Conservation (phyloP, 2,329 filamentous ascomycete genomes). For the Alternaria postmessia region DNA sequence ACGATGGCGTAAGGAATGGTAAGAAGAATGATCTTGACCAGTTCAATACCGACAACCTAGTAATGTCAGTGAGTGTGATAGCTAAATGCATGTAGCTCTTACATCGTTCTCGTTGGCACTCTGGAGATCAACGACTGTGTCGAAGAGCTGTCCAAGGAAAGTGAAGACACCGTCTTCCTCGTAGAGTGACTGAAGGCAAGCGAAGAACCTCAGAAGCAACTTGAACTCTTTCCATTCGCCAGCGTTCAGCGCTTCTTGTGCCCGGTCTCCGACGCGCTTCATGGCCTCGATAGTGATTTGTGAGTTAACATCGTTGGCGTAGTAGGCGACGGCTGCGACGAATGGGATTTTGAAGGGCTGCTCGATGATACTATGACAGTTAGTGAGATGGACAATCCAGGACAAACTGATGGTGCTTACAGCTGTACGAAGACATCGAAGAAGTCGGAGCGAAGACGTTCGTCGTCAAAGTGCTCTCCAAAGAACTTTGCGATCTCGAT, state of each 20-base stretch:
- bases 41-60: constrained; percentile 73
- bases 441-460: constrained; percentile 76
- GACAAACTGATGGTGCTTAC: constrained; percentile 50
- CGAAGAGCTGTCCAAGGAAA: constrained; percentile 88
- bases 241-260: constrained; percentile 72
- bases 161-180: constrained; percentile 87
- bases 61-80: constrained; percentile 20
- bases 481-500: constrained; percentile 66
- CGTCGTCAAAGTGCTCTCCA: constrained; percentile 79
- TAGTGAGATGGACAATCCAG: constrained; percentile 14
- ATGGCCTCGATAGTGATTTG: constrained; percentile 78
- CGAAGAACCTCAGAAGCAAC: constrained; percentile 85
- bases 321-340: constrained; percentile 81
- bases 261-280: constrained; percentile 64
- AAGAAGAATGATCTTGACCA: constrained; percentile 95
- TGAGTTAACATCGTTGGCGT: constrained; percentile 78
- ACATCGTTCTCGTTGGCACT: constrained; percentile 93
- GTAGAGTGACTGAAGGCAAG: constrained; percentile 81
- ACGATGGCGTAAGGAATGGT: constrained; percentile 87
- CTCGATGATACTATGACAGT: constrained; percentile 68
- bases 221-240: constrained; percentile 93
- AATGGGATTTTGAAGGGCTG: constrained; percentile 99
- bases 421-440: constrained; percentile 78
- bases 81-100: constrained; percentile 50
- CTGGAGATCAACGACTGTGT: constrained; percentile 88